Base-by-base conservation (phyloP, 257 asterid genomes). In the Solanum sitiens region DNA sequence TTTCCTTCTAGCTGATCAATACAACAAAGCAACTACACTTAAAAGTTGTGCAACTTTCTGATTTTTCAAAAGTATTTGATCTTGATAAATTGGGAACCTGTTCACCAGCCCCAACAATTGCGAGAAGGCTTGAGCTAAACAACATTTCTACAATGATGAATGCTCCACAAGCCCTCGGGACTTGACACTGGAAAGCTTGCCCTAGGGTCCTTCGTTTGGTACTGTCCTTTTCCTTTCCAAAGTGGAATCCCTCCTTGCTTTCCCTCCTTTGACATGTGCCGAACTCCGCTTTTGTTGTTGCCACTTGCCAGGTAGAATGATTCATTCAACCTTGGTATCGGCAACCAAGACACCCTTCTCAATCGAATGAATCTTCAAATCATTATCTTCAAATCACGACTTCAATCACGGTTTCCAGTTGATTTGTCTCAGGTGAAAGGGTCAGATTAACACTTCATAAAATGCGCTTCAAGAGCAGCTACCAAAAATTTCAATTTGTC, bases 31-130 rank as follows among this genome's bases (percentile, higher is more conserved):
- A 71, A 71, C n/a, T 71, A 32, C 42, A 16, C 7, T 32, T 32
- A 32, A 71, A 71, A 71, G 42, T 71, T 4, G 77, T 71, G 77
- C 40, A 73, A 20, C 18, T 73, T 73, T 42, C 50, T 20, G n/a
- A 73, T 73, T 37, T 73, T 35, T 20, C 63, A 53, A 44, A 77
- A n/a, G 32, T 7, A 77, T 14, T 25, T 71, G 77, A 71, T 2
- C n/a, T 40, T 50, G 39, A 3, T 45, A 83, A 83, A 79, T 39
- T 83, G 72, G n/a, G 59, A 83, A 96, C 98, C 98, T 95, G 98
- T 89, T 95, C 98, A 84, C 96, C 99, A 86, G 98, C 99, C 76
- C 99, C 99, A 88, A 95, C 98, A 86, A 94, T 90, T 82, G 98
- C 97, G n/a, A 96, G 95, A 87, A 96, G 94, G 89, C 93, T 93